phyloP scores from a whole-genome alignment of 345 rosid genomes.

The Angophora floribunda region DNA sequence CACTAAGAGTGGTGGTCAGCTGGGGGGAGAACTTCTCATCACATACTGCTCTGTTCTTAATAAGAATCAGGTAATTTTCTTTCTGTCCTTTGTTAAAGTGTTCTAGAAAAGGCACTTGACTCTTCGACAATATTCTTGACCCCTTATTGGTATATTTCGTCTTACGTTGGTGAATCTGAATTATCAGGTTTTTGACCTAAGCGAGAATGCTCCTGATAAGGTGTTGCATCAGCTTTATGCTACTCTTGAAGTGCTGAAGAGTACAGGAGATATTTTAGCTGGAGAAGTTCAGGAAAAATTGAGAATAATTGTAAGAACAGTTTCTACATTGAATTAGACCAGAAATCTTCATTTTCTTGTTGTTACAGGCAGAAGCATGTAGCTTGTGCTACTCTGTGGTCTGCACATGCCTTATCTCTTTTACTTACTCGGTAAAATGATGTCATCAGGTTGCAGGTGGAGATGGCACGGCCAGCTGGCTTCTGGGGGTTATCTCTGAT shows the following conservation, averaged over 20 bases:
- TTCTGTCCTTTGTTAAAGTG: background rate
- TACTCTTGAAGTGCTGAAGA: slow-evolving; percentile 24
- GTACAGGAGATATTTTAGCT: slow-evolving; percentile 42
- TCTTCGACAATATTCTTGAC: background rate
- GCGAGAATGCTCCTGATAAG: slow-evolving; percentile 41
- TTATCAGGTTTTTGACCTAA: slow-evolving; percentile 54
- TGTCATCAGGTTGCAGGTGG: slow-evolving; percentile 63
- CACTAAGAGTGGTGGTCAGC: slow-evolving; percentile 70
- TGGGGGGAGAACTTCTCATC: slow-evolving; percentile 50
- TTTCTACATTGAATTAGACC: background rate
- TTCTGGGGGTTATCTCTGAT: slow-evolving; percentile 66
- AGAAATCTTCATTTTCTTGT: background rate
- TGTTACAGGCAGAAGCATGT: background rate
- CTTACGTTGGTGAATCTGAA: background rate
- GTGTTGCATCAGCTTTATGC: slow-evolving; percentile 36
- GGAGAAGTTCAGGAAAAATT: slow-evolving; percentile 31
- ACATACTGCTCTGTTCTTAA: slow-evolving; percentile 48
- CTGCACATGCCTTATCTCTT: background rate
- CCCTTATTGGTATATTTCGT: background rate
- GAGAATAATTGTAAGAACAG: slow-evolving; percentile 52
- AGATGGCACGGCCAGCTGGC: slow-evolving; percentile 78
- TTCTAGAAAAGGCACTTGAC: background rate
- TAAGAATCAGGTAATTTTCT: slow-evolving; percentile 32
- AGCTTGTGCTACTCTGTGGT: background rate
- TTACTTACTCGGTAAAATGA: background rate